Base-by-base conservation (phyloP, 305 asterid species). In the Euphrasia arctica region DNA sequence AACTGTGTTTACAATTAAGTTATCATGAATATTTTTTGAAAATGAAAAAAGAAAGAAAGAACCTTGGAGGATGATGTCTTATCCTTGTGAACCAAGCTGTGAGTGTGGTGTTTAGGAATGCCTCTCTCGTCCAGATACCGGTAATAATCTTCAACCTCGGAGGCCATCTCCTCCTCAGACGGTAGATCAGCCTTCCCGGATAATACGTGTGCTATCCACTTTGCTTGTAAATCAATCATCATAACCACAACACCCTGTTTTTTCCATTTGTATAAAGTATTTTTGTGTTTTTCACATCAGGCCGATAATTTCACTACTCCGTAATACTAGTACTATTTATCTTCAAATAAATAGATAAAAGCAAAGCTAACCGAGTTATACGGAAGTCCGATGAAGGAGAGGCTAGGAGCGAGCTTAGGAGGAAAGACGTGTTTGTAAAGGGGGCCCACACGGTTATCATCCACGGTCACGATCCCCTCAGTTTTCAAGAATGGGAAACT, bases 391-490 rank as follows among this genome's bases (percentile, higher is more conserved):
- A 85, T 31, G 32, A 85, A 83, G 34, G 83, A 75, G 60, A 85
- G 84, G 0, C 14, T 34, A 0, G 92, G 92, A 43, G 85, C 85
- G 64, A 85, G 79, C 58, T 66, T 45, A 5, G 92, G 85, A 34
- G 92, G 89, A 54, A 83, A 85, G 3, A 79, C 43, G 59, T 84
- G 91, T 45, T 74, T 80, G 76, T 82, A 84, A 32, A 82, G 83
- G 9, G 83, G 86, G 9, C 87, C 87, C 50, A 85, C 85, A 13
- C 89, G 74, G n/a, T 78, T 78, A 47, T 83, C 83, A 28, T 83
- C 89, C 64, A 79, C 77, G 0, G 28, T 71, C 14, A 85, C 79
- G 1, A 80, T 69, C 60, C 83, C 93, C 0, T 70, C 72, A 1
- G 83, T 82, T 74, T 74, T 72, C 73, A 85, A 73, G 75, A 85